Conservation (phyloP, 306 rosid species). For the Rosa multiflora region DNA sequence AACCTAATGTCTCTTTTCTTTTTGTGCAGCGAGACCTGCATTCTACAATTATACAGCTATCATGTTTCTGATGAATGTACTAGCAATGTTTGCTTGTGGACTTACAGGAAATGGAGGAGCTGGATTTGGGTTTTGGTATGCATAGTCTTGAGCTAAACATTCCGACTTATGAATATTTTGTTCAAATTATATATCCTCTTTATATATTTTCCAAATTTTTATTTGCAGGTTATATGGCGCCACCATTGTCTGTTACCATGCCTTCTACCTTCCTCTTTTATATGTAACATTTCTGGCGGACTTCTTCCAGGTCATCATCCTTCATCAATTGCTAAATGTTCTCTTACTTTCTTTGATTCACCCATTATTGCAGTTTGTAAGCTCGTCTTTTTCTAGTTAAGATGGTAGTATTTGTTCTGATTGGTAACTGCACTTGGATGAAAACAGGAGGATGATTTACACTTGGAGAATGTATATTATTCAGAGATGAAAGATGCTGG, state of each 20-base stretch:
- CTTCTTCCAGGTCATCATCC: constrained; percentile 65
- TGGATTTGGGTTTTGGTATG: constrained; percentile 82
- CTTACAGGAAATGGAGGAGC: constrained; percentile 74
- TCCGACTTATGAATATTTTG: neutral
- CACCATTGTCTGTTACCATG: constrained; percentile 71
- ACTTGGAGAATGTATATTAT: constrained; percentile 81
- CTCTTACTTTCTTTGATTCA: neutral
- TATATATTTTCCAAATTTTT: constrained; percentile 24
- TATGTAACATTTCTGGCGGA: constrained; percentile 83
- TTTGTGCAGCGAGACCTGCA: constrained; percentile 85
- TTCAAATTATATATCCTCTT: constrained; percentile 3
- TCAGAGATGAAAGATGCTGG: constrained; percentile 99
- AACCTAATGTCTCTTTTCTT: constrained; percentile 4
- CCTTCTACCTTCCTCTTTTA: constrained; percentile 86
- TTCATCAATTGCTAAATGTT: neutral
- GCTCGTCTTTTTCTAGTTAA: neutral
- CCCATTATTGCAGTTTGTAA: neutral
- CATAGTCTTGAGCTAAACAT: constrained; percentile 7
- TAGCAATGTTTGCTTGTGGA: constrained; percentile 65
- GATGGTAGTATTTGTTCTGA: neutral
- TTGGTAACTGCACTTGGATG: constrained; percentile 4
- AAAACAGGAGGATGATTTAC: constrained; percentile 73
- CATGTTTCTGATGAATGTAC: constrained; percentile 65
- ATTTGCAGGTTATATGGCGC: constrained; percentile 67
- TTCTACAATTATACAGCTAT: constrained; percentile 75